Evolutionary conservation across 2,329 filamentous ascomycete species (phyloP), one percentile per base, ranked within the genome.

Genomic region (Colletotrichum navitas): DNA sequence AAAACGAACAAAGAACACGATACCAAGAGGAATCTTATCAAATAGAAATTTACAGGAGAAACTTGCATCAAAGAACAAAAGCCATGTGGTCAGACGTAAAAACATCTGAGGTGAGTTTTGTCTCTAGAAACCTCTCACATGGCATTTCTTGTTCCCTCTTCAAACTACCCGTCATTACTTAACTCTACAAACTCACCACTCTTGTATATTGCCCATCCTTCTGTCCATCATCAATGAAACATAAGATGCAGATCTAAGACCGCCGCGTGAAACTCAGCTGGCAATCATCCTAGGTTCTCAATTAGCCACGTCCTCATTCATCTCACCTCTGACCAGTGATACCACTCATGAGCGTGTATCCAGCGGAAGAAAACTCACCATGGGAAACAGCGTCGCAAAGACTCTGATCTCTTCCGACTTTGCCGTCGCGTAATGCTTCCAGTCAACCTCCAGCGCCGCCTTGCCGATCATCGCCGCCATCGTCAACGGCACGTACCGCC

Each of bases 381-480:
- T 84, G 0, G 85, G 84, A 63, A 86, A 86, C 5, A 86, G 56
- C 0, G 83, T 85, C 0, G 85, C 85, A 81, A 86, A 86, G 0
- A 87, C 85, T 41, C 79, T 78, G 39, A 88, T 87, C 76, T 87
- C 83, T 71, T 88, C 86, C 0, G 85, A 87, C 29, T 73, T 78
- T 0, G 76, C 75, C 1, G 86, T 88, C 4, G 85, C 80, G 75
- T 86, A 81, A 75, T 88, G 86, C 56, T 75, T 76, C 85, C 85
- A 88, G 61, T 88, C 83, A 1, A 88, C 68, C 66, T 87, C 84
- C 66, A 88, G 49, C 6, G 83, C 77, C 0, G 86, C 86, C 74
- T 86, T 88, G 1, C 85, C 86, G 76, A 88, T 86, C 84, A 88
- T 87, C 2, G 77, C 82, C 0, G 84, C 83, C 84, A 88, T 84